Conservation (phyloP, 2,329 filamentous ascomycete species). For the Xylariaceae sp. region DNA sequence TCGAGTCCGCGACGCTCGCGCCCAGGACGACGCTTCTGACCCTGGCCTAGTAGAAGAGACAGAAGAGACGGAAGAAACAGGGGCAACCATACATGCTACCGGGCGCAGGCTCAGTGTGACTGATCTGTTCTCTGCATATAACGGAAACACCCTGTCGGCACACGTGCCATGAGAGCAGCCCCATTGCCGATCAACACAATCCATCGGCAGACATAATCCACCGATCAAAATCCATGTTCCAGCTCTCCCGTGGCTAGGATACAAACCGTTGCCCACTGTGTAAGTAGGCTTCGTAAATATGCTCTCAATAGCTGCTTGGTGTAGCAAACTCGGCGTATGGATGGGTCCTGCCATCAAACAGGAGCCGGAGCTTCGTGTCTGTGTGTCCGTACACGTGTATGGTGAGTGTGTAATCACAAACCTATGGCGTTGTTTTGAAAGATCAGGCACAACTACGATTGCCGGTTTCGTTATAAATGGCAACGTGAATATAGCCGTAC, state of each 20-base stretch:
- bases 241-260: background rate
- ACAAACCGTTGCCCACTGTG: background rate
- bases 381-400: background rate
- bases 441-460: background rate
- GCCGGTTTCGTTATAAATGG: too few relatives aligned
- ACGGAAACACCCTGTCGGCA: constrained; percentile 3
- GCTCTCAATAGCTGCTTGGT: background rate
- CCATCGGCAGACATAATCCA: background rate
- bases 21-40: constrained; percentile 13
- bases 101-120: constrained; percentile 25
- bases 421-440: background rate
- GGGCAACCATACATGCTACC: constrained; percentile 10
- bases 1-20: constrained; percentile 23
- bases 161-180: background rate
- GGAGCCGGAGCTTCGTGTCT: background rate
- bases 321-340: background rate
- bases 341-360: background rate
- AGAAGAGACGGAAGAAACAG: constrained; percentile 2
- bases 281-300: background rate
- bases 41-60: too few relatives aligned
- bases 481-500: too few relatives aligned
- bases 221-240: background rate
- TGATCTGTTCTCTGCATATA: constrained; percentile 23
- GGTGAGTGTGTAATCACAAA: background rate
- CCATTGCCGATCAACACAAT: background rate